Evolutionary conservation across 192 early-diverging fungal genomes (phyloP).

Genomic region (Backusella mclennaniae): DNA sequence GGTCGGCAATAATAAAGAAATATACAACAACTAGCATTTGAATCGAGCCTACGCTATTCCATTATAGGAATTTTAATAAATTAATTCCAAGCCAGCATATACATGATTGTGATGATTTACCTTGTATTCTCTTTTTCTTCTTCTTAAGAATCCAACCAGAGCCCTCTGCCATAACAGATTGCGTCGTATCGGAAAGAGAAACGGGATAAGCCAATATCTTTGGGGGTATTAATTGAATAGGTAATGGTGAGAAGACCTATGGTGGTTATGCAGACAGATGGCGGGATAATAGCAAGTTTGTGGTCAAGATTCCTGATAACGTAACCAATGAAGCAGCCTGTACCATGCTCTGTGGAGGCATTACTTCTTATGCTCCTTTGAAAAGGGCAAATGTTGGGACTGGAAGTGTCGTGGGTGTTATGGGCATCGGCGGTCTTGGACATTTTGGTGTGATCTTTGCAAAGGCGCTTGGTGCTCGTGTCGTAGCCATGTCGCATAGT

Average conservation of each 20-base stretch:
- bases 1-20: no score
- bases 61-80: slow-evolving; percentile 72
- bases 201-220: slow-evolving; percentile 55
- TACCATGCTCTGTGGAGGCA: slow-evolving; percentile 79
- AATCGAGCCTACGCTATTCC: slow-evolving; percentile 65
- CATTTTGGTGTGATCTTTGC: slow-evolving; percentile 61
- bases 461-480: slow-evolving; percentile 43
- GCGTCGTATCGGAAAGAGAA: slow-evolving; percentile 33
- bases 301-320: slow-evolving; percentile 53
- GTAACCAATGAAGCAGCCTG: slow-evolving; percentile 52
- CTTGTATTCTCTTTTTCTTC: slow-evolving; percentile 60
- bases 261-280: slow-evolving; percentile 40
- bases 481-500: slow-evolving; percentile 51
- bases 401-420: slow-evolving; percentile 48
- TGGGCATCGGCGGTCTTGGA: slow-evolving; percentile 63
- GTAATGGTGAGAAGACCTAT: slow-evolving; percentile 42
- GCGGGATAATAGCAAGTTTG: slow-evolving; percentile 51
- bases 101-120: slow-evolving; percentile 12
- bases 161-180: slow-evolving; percentile 27
- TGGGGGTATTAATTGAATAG: slow-evolving; percentile 54
- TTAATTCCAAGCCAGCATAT: no score
- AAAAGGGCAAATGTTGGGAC: slow-evolving; percentile 40
- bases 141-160: slow-evolving; percentile 62
- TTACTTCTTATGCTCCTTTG: slow-evolving; percentile 59
- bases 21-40: slow-evolving; percentile 42